These are phyloP conservation scores for Comarum palustre DNA, from an alignment of 306 rosid species.

Conservation along the genomic window DNA sequence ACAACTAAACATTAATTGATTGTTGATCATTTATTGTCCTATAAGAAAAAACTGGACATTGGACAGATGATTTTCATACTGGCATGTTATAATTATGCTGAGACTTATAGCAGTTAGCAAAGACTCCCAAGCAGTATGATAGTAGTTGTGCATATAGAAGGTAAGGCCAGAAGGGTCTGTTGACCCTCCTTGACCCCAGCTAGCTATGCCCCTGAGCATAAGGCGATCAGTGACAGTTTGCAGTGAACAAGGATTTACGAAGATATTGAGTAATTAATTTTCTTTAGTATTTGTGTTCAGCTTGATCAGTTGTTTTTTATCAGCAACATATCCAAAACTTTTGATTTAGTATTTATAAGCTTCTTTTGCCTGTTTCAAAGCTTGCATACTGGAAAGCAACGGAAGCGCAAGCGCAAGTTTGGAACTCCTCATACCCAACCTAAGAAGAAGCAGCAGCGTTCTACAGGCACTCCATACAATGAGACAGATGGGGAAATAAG, in stretches of 20 bases:
- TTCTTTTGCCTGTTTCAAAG: slow-evolving; percentile 34
- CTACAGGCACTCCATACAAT: slow-evolving; percentile 46
- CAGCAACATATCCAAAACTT: neutral
- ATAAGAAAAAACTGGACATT: neutral
- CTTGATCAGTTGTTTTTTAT: neutral
- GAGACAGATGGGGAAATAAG: slow-evolving; percentile 41
- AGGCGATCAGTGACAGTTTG: neutral
- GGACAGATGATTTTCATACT: neutral
- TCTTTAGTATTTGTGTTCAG: neutral
- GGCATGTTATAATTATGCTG: neutral
- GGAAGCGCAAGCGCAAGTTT: slow-evolving; percentile 59
- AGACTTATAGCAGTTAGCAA: neutral
- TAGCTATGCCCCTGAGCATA: neutral
- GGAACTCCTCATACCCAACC: slow-evolving; percentile 47
- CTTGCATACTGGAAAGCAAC: slow-evolving; percentile 48
- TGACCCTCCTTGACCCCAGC: neutral
- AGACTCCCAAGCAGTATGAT: neutral
- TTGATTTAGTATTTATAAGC: slow-evolving; percentile 3
- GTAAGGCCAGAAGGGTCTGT: neutral
- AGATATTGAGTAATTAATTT: neutral
- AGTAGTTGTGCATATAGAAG: neutral
- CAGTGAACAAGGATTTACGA: slow-evolving; percentile 1
- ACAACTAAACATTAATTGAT: neutral
- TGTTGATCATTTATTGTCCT: neutral
- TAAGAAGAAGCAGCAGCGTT: slow-evolving; percentile 56